phyloP scores from a whole-genome alignment of 306 rosid species.

The Quercus ilex region DNA sequence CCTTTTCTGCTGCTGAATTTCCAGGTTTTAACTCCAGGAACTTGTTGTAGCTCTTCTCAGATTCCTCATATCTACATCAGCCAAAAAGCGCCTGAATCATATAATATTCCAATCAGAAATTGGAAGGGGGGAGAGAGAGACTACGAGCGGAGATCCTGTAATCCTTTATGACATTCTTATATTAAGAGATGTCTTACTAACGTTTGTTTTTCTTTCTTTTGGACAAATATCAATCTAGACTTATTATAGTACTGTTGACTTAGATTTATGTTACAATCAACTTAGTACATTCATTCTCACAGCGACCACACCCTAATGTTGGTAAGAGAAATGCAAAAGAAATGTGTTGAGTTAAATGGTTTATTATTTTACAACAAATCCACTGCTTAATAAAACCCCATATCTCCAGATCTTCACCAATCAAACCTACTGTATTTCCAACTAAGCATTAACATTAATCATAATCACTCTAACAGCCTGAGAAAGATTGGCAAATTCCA shows the following conservation, averaged over 20 bases:
- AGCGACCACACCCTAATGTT: neutral
- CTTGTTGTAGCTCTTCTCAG: slow-evolving; percentile 78
- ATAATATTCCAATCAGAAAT: slow-evolving; percentile 77
- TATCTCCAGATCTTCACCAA: neutral
- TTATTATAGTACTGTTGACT: neutral
- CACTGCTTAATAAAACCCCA: neutral
- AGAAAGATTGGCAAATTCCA: neutral
- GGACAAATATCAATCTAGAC: neutral
- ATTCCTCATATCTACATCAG: slow-evolving; percentile 97
- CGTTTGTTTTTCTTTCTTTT: neutral
- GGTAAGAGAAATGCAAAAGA: neutral
- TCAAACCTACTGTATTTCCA: neutral
- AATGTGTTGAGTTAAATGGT: neutral
- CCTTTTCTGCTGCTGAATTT: slow-evolving; percentile 70
- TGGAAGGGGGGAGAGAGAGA: slow-evolving; percentile 35
- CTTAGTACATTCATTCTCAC: neutral
- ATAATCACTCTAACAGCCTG: neutral
- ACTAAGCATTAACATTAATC: neutral
- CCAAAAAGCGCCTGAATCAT: slow-evolving; percentile 99
- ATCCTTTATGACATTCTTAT: slow-evolving; percentile 6
- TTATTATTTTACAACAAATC: neutral
- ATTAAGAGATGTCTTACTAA: slow-evolving; percentile 4
- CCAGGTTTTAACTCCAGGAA: slow-evolving; percentile 81
- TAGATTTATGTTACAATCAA: neutral
- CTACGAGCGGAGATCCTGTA: neutral